These are phyloP conservation scores for Citrus mangshanensis DNA, from an alignment of 345 rosid genomes.

Conservation along the genomic window DNA sequence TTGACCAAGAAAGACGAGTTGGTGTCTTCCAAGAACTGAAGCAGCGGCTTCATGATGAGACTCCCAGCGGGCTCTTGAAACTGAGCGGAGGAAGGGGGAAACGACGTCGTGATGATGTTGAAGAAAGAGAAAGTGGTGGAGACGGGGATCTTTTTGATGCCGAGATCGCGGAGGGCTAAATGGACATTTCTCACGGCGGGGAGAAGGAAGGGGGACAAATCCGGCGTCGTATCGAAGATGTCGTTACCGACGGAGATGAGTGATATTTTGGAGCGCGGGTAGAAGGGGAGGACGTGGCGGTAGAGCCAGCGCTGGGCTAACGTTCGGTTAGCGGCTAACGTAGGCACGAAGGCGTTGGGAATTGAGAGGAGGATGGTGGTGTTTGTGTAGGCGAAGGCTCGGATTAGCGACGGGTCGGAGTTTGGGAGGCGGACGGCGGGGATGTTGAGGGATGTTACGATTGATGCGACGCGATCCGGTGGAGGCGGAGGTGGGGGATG, in stretches of 20 bases:
- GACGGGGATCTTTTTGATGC: conserved; percentile 54
- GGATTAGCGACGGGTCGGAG: conserved; percentile 55
- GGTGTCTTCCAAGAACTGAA: conserved; percentile 62
- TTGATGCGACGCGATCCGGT: conserved; percentile 39
- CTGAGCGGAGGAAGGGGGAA: conserved; percentile 74
- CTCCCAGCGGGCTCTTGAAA: conserved; percentile 68
- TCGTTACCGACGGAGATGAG: conserved; percentile 83
- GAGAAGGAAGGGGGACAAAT: conserved; percentile 46
- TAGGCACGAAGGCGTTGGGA: conserved; percentile 65
- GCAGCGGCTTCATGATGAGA: conserved; percentile 58
- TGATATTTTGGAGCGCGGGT: conserved; percentile 72
- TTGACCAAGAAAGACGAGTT: conserved; percentile 82
- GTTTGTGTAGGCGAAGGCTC: conserved; percentile 78
- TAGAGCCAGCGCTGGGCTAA: conserved; percentile 69
- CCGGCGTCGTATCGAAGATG: conserved; percentile 40
- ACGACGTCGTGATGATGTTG: conserved; percentile 57
- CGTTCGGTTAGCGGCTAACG: conserved; percentile 75
- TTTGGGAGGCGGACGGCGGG: conserved; percentile 56
- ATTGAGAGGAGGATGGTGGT: conserved; percentile 74
- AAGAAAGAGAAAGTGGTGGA: conserved; percentile 89
- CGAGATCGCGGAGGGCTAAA: conserved; percentile 55
- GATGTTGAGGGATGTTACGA: conserved; percentile 45
- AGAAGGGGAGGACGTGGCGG: conserved; percentile 71
- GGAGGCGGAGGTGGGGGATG: conserved; percentile 24
- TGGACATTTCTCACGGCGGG: conserved; percentile 68